phyloP scores from a whole-genome alignment of 1,284 basidiomycete genomes.

The Ustilago trichophora region DNA sequence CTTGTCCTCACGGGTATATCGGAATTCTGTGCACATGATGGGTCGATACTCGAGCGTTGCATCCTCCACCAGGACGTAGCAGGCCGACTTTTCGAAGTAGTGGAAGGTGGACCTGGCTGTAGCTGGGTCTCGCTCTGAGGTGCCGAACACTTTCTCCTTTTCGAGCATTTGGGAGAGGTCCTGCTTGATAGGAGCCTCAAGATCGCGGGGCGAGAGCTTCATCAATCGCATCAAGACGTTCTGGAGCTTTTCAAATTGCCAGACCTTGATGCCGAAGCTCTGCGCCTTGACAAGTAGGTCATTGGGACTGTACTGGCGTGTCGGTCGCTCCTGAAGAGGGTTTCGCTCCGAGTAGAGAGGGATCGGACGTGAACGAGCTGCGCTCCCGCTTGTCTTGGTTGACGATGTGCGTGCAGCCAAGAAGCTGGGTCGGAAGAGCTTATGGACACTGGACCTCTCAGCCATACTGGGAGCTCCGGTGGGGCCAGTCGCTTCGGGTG shows the following conservation, averaged over 20 bases:
- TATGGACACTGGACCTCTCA: constrained; percentile 18
- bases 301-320: constrained; percentile 64
- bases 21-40: constrained; percentile 71
- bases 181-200: constrained; percentile 30
- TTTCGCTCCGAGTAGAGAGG: constrained; percentile 64
- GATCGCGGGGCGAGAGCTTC: constrained; percentile 33
- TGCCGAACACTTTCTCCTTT: constrained; percentile 86
- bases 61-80: constrained; percentile 91
- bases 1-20: constrained; percentile 53
- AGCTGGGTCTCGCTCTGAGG: constrained; percentile 86
- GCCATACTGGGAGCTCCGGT: neutral
- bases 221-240: constrained; percentile 38
- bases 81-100: constrained; percentile 83
- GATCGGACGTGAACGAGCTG: constrained; percentile 26
- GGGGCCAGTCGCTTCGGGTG: constrained; percentile 5
- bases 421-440: constrained; percentile 46
- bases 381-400: constrained; percentile 9
- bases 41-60: constrained; percentile 76
- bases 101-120: constrained; percentile 86
- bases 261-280: constrained; percentile 85
- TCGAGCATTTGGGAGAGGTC: constrained; percentile 75
- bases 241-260: constrained; percentile 72
- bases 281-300: constrained; percentile 79
- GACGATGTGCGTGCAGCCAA: constrained; percentile 24
- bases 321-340: constrained; percentile 65